Evolutionary conservation across 805 yeast genomes (phyloP).

Genomic region (Danielozyma ontarioensis): DNA sequence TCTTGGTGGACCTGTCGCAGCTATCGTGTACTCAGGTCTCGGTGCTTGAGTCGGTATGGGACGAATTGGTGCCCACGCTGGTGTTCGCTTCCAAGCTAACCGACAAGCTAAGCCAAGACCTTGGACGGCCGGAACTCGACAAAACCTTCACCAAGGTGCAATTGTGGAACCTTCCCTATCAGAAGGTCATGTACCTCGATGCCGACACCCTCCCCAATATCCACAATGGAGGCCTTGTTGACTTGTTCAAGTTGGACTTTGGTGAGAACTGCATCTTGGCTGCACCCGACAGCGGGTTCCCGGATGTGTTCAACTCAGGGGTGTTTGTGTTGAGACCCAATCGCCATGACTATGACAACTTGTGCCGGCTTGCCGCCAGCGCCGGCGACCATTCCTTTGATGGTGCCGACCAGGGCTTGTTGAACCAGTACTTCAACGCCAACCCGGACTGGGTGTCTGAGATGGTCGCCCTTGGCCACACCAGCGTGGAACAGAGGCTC

Average conservation of each 20-base stretch:
- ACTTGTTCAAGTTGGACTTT: conserved; percentile 23
- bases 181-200: conserved; percentile 56
- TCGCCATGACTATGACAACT: conserved; percentile 9
- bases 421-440: conserved; percentile 32
- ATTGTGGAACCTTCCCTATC: conserved; percentile 48
- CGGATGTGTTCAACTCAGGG: conserved; percentile 28
- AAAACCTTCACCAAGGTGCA: conserved; percentile 53
- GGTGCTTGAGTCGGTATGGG: conserved; percentile 21
- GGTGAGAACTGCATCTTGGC: conserved; percentile 38
- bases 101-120: conserved; percentile 22
- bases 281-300: conserved; percentile 36
- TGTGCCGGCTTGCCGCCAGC: conserved; percentile 9
- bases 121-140: conserved; percentile 49
- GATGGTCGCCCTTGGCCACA: neutral
- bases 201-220: conserved; percentile 53
- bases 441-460: conserved; percentile 36
- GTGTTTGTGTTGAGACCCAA: conserved; percentile 20
- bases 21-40: conserved; percentile 22
- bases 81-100: conserved; percentile 19
- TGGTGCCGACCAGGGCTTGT: conserved; percentile 35
- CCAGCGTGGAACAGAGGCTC: neutral
- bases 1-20: conserved; percentile 26
- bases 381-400: conserved; percentile 19
- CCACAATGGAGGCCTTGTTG: conserved; percentile 19
- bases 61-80: conserved; percentile 23